These are phyloP conservation scores for Wallacemonas collosoma DNA, from an alignment of 208 protist genomes.

Conservation along the genomic window DNA sequence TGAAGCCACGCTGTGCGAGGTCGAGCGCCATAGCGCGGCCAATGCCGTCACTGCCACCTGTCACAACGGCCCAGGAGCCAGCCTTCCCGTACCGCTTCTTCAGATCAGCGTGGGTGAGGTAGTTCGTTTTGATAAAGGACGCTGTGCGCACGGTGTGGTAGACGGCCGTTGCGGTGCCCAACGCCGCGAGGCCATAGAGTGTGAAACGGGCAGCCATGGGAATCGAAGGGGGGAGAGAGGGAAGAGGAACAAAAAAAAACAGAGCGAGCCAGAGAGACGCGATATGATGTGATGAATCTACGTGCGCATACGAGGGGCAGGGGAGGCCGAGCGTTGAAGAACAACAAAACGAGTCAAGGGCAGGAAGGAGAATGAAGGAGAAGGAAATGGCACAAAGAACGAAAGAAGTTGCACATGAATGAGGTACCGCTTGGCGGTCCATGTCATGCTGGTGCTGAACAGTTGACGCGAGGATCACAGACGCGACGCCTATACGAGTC, in stretches of 20 bases:
- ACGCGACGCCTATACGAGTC: no score
- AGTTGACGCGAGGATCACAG: no score
- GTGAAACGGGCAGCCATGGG: constrained; percentile 3
- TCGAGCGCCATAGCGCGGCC: constrained; percentile 75
- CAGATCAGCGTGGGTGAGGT: constrained; percentile 21
- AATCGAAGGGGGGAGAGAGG: background rate
- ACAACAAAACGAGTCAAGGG: no score
- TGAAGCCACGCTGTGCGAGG: constrained; percentile 73
- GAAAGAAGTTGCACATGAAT: no score
- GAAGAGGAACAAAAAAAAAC: background rate
- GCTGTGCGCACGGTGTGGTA: constrained; percentile 22
- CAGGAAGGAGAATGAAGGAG: no score
- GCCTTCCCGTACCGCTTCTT: constrained; percentile 43
- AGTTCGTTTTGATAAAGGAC: constrained; percentile 27
- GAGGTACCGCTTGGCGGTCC: no score
- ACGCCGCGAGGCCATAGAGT: constrained; percentile 15
- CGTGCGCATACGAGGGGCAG: no score
- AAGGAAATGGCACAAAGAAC: no score
- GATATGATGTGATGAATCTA: no score
- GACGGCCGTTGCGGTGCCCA: constrained; percentile 23
- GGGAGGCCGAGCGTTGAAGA: no score
- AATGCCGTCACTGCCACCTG: constrained; percentile 90
- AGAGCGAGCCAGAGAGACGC: background rate
- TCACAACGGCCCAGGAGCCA: constrained; percentile 74
- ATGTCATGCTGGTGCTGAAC: no score